A percentile compares a stretch with the other conserved stretches of the same genome.
Evolutionary conservation across 129 eudicot genomes (phyloP).

Genomic region (Flaveria ramosissima): DNA sequence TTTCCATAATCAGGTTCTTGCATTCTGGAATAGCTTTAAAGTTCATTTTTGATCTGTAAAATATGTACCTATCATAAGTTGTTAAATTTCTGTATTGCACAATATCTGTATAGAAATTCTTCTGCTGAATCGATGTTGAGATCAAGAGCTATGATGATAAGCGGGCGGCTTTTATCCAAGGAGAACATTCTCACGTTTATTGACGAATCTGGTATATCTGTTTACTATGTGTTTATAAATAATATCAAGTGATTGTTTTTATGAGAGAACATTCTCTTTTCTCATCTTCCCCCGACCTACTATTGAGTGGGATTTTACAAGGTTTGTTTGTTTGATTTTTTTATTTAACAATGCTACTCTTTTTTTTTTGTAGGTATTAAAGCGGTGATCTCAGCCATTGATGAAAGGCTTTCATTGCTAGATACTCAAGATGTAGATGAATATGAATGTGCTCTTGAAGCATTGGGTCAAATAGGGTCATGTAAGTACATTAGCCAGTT

Average conservation of each 20-base stretch:
- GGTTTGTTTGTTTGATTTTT: no score
- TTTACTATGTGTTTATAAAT: neutral
- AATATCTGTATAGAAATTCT: conserved; percentile 47
- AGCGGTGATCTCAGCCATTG: conserved; percentile 70
- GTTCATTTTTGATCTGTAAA: neutral
- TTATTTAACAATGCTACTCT: neutral
- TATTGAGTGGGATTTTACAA: no score
- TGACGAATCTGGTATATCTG: conserved; percentile 56
- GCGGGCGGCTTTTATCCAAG: conserved; percentile 81
- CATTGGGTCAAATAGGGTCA: conserved; percentile 88
- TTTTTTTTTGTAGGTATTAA: conserved; percentile 47
- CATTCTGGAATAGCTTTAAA: neutral
- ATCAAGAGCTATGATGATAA: conserved; percentile 93
- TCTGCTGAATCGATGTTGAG: conserved; percentile 76
- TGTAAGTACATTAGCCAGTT: conserved; percentile 50
- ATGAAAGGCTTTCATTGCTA: conserved; percentile 50
- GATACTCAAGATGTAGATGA: conserved; percentile 83
- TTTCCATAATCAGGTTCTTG: conserved; percentile 70
- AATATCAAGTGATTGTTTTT: neutral
- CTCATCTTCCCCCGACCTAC: no score
- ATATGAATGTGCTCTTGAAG: conserved; percentile 90
- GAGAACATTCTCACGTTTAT: conserved; percentile 58
- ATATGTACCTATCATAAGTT: neutral
- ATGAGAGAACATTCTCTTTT: neutral
- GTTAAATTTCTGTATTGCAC: neutral